Base-by-base conservation (phyloP, 1,284 basidiomycete species). In the Thecaphora thlaspeos region DNA sequence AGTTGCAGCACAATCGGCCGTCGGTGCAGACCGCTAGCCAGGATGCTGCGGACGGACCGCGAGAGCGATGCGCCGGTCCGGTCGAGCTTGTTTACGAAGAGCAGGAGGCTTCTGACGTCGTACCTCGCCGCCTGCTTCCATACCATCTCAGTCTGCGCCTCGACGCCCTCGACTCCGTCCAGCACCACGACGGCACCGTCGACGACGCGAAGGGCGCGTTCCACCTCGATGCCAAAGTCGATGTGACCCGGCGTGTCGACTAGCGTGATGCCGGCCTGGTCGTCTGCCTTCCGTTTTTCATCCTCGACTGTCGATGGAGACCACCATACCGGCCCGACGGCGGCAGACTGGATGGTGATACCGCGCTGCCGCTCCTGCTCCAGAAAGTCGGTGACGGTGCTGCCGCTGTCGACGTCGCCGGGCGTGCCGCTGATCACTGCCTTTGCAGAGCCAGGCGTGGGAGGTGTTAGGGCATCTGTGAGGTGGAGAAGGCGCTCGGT, bases 221-320 rank as follows among this genome's bases (percentile, higher is more conserved):
- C 91, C 11, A 93, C 91, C 71, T 93, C 90, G 87, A 93, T 91
- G 2, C 90, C 90, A 79, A 93, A 93, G 78, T 93, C 90, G 8
- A 90, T 89, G 78, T 93, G 90, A 17, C 90, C 90, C 8, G 90
- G 90, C 5, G 90, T 93, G 72, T 93, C 91, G 44, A 93, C 87
- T 36, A 93, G 83, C 68, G 91, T 91, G 78, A 90, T 88, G 0
- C 67, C 64, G 0, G 61, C 59, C 3, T 83, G 85, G 84, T 57
- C 84, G 76, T 72, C 86, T 85, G 10, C 22, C 17, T 45, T 37
- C 30, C 15, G 12, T 23, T 42, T 43, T 45, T 30, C n/a, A n/a
- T n/a, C n/a, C n/a, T n/a, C 30, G 46, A 50, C 8, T 0, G 52
- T 17, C 9, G 53, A 42, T 17, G 43, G 45, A 0, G 64, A 41